Base-by-base conservation (phyloP, 164 flowering plant species). In the Litsea cubeba region DNA sequence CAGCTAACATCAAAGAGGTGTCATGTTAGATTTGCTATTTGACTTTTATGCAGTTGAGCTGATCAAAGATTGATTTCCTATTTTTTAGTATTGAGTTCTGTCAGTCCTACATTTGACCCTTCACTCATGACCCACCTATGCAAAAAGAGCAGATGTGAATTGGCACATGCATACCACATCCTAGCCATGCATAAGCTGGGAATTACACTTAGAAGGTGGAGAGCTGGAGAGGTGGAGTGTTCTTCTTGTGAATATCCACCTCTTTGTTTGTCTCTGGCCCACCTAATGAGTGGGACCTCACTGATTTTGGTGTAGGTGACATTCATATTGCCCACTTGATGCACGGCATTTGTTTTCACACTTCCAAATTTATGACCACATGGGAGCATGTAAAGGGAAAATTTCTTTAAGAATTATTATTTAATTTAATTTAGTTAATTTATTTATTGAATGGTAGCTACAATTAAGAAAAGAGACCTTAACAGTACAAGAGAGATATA, bases 1-100 rank as follows among this genome's bases (percentile, higher is more conserved):
- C 86, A 60, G 77, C 50, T 62, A 77, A 71, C 51, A 70, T 65
- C 54, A 66, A 76, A 51, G 77, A 83, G 88, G 93, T 89, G 68
- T 73, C n/a, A 32, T 8, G 30, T 68, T 51, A n/a, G 15, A 50
- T 51, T 70, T 40, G 20, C 25, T 40, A 22, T 8, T 71, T 65
- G 35, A 35, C 24, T 30, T 30, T 60, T 17, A 10, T 57, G 30
- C 46, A 11, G 69, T 64, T 32, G n/a, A 66, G 28, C n/a, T n/a
- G 15, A 32, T 67, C 20, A 26, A n/a, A 11, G 11, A 40, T 40
- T 40, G 46, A 11, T 50, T 67, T 57, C 22, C 49, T 24, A 25
- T 68, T 30, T 65, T 17, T 25, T 8, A n/a, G 23, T 64, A 24
- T 1, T 1, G 26, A 25, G 22, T 25, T 64, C 51, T 40, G 46